Evolutionary conservation across 371 early-diverging fungal species (phyloP).

Genomic region (Fennellomyces sp.): DNA sequence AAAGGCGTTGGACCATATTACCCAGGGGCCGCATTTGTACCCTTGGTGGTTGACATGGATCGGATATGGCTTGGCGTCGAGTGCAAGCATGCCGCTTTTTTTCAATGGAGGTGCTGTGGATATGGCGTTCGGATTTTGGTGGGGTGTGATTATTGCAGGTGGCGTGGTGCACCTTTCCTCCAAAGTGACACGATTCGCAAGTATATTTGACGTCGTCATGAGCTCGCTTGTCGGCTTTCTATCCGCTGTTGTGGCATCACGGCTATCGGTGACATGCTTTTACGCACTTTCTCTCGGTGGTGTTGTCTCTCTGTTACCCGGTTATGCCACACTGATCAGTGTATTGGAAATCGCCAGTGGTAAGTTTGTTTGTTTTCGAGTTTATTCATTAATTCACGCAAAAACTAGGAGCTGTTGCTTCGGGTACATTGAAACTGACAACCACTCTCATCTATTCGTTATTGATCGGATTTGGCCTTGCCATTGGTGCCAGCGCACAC

Average conservation of each 20-base stretch:
- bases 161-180: constrained; percentile 55
- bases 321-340: constrained; percentile 65
- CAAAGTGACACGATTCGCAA: constrained; percentile 59
- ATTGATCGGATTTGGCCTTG: constrained; percentile 73
- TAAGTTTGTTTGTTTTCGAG: no score
- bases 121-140: constrained; percentile 42
- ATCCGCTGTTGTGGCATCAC: constrained; percentile 32
- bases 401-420: constrained; percentile 77
- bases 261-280: constrained; percentile 47
- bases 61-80: constrained; percentile 58
- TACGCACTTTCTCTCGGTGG: constrained; percentile 64
- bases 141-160: constrained; percentile 51
- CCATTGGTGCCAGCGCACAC: constrained; percentile 61
- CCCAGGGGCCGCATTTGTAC: constrained; percentile 37
- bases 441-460: constrained; percentile 74
- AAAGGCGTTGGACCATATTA: constrained; percentile 51
- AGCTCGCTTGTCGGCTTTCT: constrained; percentile 61
- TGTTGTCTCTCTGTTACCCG: constrained; percentile 66
- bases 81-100: constrained; percentile 60
- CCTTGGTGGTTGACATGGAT: constrained; percentile 52
- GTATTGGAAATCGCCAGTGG: constrained; percentile 79
- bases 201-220: constrained; percentile 62
- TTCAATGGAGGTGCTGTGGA: constrained; percentile 61
- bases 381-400: no score
- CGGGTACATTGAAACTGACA: constrained; percentile 75